Evolutionary conservation across 495 filamentous ascomycete species (phyloP).

Genomic region (Aspergillus ostianus): DNA sequence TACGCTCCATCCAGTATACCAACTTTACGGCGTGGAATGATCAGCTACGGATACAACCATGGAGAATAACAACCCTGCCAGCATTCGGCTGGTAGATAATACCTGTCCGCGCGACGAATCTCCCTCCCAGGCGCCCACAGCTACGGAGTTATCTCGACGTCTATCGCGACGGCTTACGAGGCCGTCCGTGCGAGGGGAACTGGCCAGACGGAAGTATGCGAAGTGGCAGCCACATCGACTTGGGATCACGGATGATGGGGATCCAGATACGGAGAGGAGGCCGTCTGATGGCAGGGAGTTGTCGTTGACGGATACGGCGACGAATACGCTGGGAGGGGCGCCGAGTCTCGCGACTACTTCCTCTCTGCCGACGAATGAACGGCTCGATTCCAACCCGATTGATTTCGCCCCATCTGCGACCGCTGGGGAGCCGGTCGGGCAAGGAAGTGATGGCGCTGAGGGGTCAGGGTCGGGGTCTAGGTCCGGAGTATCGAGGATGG

Average conservation of each 20-base stretch:
- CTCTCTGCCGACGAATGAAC: background rate
- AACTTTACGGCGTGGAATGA: background rate
- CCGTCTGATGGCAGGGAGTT: conserved; percentile 9
- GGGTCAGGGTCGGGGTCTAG: background rate
- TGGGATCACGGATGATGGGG: conserved; percentile 27
- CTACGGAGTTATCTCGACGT: conserved; percentile 18
- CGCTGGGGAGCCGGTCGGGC: background rate
- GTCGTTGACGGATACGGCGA: conserved; percentile 19
- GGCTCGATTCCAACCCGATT: background rate
- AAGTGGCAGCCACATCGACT: conserved; percentile 59
- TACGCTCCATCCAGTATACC: no score
- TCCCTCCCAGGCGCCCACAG: conserved; percentile 21
- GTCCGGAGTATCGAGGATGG: background rate
- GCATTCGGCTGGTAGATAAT: conserved; percentile 42
- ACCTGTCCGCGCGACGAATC: conserved; percentile 32
- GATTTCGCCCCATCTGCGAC: background rate
- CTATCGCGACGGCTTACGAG: conserved; percentile 34
- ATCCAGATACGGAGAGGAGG: conserved; percentile 19
- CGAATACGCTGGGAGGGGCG: background rate
- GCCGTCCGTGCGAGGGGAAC: conserved; percentile 44
- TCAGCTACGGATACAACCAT: background rate
- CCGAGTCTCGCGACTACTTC: conserved; percentile 1
- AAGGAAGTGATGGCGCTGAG: conserved; percentile 11
- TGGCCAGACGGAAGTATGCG: conserved; percentile 57
- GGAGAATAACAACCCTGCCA: conserved; percentile 28